Percentiles rank a stretch among this genome's conserved stretches.
phyloP scores from a whole-genome alignment of 805 yeast species.

The Teunomyces atbi region DNA sequence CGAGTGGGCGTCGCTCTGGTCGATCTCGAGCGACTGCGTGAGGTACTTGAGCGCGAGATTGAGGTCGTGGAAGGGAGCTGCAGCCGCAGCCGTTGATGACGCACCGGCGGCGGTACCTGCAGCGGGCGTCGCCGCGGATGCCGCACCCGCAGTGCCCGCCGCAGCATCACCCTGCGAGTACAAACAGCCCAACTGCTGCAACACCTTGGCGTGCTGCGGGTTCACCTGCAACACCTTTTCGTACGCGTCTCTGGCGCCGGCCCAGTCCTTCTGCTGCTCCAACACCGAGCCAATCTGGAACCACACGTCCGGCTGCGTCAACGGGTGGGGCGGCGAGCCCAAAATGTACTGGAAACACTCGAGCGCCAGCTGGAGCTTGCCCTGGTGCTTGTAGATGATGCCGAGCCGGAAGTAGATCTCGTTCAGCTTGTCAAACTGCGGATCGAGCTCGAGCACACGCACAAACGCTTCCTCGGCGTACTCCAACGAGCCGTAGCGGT shows the following conservation, averaged over 20 bases:
- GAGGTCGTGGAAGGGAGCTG: conserved; percentile 64
- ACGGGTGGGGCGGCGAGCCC: conserved; percentile 88
- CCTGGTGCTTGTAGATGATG: conserved; percentile 93
- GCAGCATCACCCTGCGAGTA: conserved; percentile 60
- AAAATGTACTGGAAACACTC: conserved; percentile 94
- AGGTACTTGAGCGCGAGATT: conserved; percentile 79
- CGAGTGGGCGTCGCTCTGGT: conserved; percentile 87
- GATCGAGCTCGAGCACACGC: conserved; percentile 91
- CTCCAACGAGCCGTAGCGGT: conserved; percentile 92
- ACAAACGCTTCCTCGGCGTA: conserved; percentile 99
- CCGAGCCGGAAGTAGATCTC: conserved; percentile 96
- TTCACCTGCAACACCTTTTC: conserved; percentile 86
- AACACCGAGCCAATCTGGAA: conserved; percentile 95
- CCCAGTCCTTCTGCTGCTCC: conserved; percentile 90
- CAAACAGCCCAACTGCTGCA: conserved; percentile 94
- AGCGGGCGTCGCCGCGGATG: conserved; percentile 6
- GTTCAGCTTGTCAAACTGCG: conserved; percentile 91
- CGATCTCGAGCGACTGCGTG: conserved; percentile 85
- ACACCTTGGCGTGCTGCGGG: conserved; percentile 92
- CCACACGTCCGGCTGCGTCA: conserved; percentile 97
- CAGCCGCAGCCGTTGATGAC: conserved; percentile 5
- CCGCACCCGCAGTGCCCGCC: conserved; percentile 22
- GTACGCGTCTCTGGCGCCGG: conserved; percentile 91
- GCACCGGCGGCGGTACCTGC: conserved; percentile 4
- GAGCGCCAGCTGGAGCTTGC: conserved; percentile 78